phyloP scores from a whole-genome alignment of 129 eudicot species.

The Chrysanthemum seticuspe region DNA sequence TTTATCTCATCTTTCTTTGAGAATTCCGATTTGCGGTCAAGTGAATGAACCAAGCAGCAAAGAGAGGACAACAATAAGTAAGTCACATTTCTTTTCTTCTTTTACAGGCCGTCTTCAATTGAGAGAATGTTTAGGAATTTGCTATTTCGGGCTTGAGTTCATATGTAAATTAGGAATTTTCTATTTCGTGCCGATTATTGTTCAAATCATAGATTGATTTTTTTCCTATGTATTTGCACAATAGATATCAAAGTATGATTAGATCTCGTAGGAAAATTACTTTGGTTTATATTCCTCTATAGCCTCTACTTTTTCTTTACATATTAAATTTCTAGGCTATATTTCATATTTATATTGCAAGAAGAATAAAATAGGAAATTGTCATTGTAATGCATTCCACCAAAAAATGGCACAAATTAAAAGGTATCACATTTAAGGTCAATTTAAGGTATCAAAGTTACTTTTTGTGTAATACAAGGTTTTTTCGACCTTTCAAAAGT shows the following conservation, averaged over 20 bases:
- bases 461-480: no score
- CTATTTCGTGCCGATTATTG: slow-evolving; percentile 1
- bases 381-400: no score
- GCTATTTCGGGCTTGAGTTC: not conserved
- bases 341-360: no score
- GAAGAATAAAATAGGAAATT: no score
- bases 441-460: no score
- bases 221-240: not conserved
- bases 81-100: not conserved
- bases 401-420: no score
- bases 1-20: slow-evolving; percentile 17
- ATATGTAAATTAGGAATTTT: not conserved
- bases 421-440: no score
- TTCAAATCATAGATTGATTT: not conserved
- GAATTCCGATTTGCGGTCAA: not conserved
- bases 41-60: not conserved
- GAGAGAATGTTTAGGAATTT: not conserved
- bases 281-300: no score
- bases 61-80: not conserved
- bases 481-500: no score
- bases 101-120: not conserved
- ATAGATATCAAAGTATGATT: slow-evolving; percentile 12
- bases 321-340: no score
- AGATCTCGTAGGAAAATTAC: no score
- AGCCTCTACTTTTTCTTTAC: no score